Percentiles rank a stretch among this genome's conserved stretches.
These are phyloP conservation scores for Fusarium falciforme DNA, from an alignment of 2,329 filamentous ascomycete genomes.

Conservation along the genomic window DNA sequence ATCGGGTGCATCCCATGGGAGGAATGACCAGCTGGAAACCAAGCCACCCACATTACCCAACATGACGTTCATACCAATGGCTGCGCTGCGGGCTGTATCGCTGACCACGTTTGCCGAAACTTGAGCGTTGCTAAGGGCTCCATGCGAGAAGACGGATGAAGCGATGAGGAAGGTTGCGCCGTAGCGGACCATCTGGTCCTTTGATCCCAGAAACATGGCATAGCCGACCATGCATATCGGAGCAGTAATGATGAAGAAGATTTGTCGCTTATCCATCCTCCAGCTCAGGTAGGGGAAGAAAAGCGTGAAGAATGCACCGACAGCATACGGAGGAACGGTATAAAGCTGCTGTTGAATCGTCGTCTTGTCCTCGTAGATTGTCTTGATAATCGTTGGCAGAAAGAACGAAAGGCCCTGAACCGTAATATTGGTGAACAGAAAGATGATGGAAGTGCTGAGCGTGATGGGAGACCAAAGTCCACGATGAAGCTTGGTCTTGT, in stretches of 20 bases:
- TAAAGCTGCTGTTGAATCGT: slow-evolving; percentile 74
- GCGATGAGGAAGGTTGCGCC: slow-evolving; percentile 78
- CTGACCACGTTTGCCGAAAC: slow-evolving; percentile 77
- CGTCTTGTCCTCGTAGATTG: slow-evolving; percentile 69
- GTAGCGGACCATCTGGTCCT: slow-evolving; percentile 67
- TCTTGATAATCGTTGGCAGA: slow-evolving; percentile 75
- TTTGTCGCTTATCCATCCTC: slow-evolving; percentile 67
- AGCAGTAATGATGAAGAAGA: slow-evolving; percentile 70
- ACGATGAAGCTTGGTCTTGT: slow-evolving; percentile 67
- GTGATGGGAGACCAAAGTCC: slow-evolving; percentile 73
- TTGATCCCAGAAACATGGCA: slow-evolving; percentile 74
- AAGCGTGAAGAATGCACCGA: slow-evolving; percentile 75
- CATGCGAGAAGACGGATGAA: slow-evolving; percentile 67
- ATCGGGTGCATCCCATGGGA: slow-evolving; percentile 71
- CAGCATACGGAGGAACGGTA: slow-evolving; percentile 77
- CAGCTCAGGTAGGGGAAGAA: slow-evolving; percentile 71
- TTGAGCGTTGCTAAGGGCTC: slow-evolving; percentile 49
- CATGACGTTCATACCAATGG: slow-evolving; percentile 76
- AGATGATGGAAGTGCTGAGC: slow-evolving; percentile 64
- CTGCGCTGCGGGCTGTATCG: slow-evolving; percentile 75
- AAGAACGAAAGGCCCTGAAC: slow-evolving; percentile 81
- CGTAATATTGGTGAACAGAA: slow-evolving; percentile 75
- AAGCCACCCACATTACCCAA: slow-evolving; percentile 77
- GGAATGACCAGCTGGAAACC: slow-evolving; percentile 71
- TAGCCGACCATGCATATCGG: slow-evolving; percentile 77